Percentiles rank a stretch among this genome's conserved stretches.
phyloP scores from a whole-genome alignment of 2,329 filamentous ascomycete genomes.

The Ophiostoma piceae region DNA sequence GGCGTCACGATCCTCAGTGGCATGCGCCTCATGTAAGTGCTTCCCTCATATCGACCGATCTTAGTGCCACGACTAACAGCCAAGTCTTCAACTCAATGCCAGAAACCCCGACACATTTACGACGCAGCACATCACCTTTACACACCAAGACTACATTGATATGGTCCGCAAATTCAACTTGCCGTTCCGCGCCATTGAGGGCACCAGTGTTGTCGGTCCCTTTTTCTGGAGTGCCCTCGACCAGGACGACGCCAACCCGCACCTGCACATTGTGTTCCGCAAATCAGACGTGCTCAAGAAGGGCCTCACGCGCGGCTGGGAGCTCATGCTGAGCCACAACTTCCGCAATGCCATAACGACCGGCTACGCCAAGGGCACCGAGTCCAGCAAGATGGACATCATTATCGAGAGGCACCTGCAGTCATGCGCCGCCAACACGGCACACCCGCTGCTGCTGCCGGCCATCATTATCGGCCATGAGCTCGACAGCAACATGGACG shows the following conservation, averaged over 20 bases:
- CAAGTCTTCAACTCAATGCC: slow-evolving; percentile 53
- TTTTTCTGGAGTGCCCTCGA: slow-evolving; percentile 59
- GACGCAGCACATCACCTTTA: slow-evolving; percentile 50
- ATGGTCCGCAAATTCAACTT: slow-evolving; percentile 53
- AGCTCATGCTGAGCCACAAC: slow-evolving; percentile 56
- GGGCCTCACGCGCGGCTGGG: slow-evolving; percentile 59
- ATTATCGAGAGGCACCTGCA: slow-evolving; percentile 46
- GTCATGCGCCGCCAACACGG: slow-evolving; percentile 45
- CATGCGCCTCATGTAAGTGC: slow-evolving; percentile 50
- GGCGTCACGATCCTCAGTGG: slow-evolving; percentile 46
- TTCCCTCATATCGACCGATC: neutral
- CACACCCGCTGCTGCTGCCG: slow-evolving; percentile 56
- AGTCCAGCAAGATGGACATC: slow-evolving; percentile 49
- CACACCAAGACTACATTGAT: slow-evolving; percentile 45
- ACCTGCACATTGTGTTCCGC: slow-evolving; percentile 58
- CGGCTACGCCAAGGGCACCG: slow-evolving; percentile 58
- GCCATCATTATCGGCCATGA: slow-evolving; percentile 56
- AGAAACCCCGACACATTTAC: slow-evolving; percentile 54
- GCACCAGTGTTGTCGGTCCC: slow-evolving; percentile 54
- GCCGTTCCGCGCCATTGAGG: slow-evolving; percentile 54
- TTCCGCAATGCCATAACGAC: slow-evolving; percentile 52
- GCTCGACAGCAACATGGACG: slow-evolving; percentile 50
- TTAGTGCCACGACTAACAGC: neutral
- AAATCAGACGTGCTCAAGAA: slow-evolving; percentile 64
- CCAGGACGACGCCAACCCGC: slow-evolving; percentile 51